Conservation (phyloP, 208 protist genomes). For the Acanthamoeba castellanii region DNA sequence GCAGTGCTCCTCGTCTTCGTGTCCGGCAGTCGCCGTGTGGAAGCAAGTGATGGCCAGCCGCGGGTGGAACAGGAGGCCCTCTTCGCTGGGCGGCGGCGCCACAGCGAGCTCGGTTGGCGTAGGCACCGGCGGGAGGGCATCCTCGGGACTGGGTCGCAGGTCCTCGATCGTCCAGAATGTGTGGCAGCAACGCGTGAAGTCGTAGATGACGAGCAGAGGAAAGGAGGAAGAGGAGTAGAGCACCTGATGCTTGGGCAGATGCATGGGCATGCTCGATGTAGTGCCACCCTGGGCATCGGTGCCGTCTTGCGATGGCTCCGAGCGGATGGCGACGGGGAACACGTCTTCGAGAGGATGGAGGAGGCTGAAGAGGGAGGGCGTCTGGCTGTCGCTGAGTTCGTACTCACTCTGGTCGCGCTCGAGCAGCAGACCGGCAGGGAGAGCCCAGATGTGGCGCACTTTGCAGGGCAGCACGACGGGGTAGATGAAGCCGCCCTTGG, state of each 20-base stretch:
- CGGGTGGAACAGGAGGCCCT: not conserved
- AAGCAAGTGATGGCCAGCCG: not conserved
- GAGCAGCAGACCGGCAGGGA: constrained; percentile 20
- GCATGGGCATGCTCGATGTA: not conserved
- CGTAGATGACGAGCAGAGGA: constrained; percentile 9
- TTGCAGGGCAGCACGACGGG: constrained; percentile 68
- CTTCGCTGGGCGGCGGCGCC: not conserved
- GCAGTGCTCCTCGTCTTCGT: not conserved
- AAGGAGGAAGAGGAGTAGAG: constrained; percentile 1
- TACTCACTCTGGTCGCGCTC: constrained; percentile 44
- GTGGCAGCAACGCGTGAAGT: not conserved
- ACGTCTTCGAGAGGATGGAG: constrained; percentile 15
- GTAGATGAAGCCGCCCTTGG: constrained; percentile 12
- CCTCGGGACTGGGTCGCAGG: not conserved
- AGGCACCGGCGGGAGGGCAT: not conserved
- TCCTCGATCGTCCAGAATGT: constrained; percentile 39
- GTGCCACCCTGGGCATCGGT: not conserved
- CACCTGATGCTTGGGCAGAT: constrained; percentile 9
- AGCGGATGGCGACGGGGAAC: not conserved
- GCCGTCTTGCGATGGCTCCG: not conserved
- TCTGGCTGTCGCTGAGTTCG: not conserved
- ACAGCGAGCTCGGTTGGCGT: not conserved
- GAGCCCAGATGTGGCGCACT: constrained; percentile 1
- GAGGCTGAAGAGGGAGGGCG: constrained; percentile 13
- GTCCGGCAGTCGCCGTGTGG: not conserved